phyloP scores from a whole-genome alignment of 352 stramenopile genomes.

The Phytophthora tubulina region DNA sequence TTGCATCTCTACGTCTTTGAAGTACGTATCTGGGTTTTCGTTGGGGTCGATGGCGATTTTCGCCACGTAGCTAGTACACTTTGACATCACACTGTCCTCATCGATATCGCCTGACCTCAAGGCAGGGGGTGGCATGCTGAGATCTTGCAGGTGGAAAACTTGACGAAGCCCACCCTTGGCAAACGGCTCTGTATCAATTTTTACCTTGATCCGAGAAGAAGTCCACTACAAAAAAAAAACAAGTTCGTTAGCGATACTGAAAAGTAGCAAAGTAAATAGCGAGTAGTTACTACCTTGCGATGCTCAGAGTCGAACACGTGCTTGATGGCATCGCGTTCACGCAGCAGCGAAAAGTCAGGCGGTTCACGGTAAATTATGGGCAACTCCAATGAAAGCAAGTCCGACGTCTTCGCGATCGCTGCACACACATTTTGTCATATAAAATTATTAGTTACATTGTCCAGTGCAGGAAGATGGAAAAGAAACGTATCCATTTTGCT shows the following conservation, averaged over 20 bases:
- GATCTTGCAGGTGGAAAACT: conserved; percentile 79
- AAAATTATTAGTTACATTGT: conserved; percentile 16
- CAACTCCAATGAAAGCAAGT: conserved; percentile 60
- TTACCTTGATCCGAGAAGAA: conserved; percentile 75
- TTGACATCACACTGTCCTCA: conserved; percentile 39
- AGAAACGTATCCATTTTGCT: conserved; percentile 5
- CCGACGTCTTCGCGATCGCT: conserved; percentile 71
- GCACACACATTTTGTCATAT: conserved; percentile 1
- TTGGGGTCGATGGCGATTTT: conserved; percentile 86
- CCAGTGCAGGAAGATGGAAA: neutral
- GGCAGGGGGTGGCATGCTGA: conserved; percentile 47
- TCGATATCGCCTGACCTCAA: conserved; percentile 18
- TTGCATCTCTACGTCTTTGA: conserved; percentile 90
- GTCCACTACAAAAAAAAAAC: conserved; percentile 53
- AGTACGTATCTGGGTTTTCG: conserved; percentile 87
- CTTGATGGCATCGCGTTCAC: conserved; percentile 79
- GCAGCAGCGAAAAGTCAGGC: conserved; percentile 67
- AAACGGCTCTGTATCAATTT: conserved; percentile 76
- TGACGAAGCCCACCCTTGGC: conserved; percentile 67
- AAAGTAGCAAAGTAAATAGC: neutral
- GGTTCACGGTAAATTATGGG: conserved; percentile 72
- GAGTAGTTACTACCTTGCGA: conserved; percentile 46
- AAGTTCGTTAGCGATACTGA: conserved; percentile 3
- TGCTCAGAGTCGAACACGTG: conserved; percentile 82
- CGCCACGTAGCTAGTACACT: conserved; percentile 68